Conservation (phyloP, 2,329 filamentous ascomycete species). For the Trichoderma oligosporum region DNA sequence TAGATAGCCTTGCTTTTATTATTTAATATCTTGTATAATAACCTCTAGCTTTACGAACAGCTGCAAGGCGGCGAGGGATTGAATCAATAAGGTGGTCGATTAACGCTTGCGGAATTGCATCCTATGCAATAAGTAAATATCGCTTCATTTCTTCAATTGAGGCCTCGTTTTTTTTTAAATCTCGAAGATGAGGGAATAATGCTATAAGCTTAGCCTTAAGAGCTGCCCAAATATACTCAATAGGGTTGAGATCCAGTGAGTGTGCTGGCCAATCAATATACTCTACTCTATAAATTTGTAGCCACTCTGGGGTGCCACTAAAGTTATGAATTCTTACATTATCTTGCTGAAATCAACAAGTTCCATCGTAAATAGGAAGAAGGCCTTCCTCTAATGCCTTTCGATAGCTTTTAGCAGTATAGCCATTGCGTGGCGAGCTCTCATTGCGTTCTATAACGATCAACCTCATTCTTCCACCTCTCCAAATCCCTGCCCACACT, state of each 20-base stretch:
- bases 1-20: neutral
- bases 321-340: neutral
- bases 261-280: neutral
- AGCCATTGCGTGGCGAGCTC: neutral
- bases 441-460: neutral
- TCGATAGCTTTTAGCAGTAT: neutral
- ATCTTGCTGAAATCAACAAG: neutral
- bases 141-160: neutral
- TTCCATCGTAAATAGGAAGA: neutral
- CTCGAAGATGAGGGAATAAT: neutral
- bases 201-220: neutral
- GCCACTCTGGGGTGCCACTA: neutral
- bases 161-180: neutral
- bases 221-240: neutral
- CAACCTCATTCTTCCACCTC: too few relatives aligned
- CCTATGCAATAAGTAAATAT: neutral
- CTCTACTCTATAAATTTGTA: neutral
- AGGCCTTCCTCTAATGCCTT: neutral
- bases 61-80: neutral
- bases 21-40: constrained; percentile 1
- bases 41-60: neutral
- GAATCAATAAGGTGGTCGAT: neutral
- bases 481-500: too few relatives aligned
- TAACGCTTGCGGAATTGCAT: neutral
- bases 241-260: neutral